phyloP scores from a whole-genome alignment of 2,329 filamentous ascomycete species.

The Ilyonectria robusta region DNA sequence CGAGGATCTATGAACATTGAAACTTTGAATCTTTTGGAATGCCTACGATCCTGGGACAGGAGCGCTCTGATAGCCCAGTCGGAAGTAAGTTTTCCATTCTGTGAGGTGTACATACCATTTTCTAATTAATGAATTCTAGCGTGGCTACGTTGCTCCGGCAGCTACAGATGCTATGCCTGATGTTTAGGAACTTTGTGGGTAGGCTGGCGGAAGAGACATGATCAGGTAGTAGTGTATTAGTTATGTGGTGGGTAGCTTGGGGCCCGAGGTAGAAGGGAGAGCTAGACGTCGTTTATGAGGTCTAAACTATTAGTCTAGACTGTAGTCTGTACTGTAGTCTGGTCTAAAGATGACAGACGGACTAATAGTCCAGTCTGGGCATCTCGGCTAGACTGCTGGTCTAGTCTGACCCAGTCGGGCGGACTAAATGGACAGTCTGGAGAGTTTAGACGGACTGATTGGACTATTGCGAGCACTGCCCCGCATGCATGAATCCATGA shows the following conservation, averaged over 20 bases:
- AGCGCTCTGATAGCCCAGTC: too few species aligned
- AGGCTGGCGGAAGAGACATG: not conserved
- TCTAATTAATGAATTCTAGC: constrained; percentile 4
- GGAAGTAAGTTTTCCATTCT: not conserved
- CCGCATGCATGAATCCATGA: too few species aligned
- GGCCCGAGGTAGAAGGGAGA: not conserved
- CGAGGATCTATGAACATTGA: too few species aligned
- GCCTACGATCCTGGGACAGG: too few species aligned
- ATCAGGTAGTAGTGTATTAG: constrained; percentile 3
- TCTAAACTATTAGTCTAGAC: not conserved
- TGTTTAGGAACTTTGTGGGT: constrained; percentile 7
- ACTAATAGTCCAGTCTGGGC: constrained; percentile 1
- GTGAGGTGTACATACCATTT: not conserved
- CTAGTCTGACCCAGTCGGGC: not conserved
- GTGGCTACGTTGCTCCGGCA: not conserved
- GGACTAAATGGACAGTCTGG: not conserved
- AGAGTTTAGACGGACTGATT: constrained; percentile 1
- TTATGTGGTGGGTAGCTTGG: constrained; percentile 1
- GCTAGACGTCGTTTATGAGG: not conserved
- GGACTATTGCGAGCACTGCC: not conserved
- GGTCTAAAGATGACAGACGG: not conserved
- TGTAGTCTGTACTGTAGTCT: not conserved
- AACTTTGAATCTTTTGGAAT: too few species aligned
- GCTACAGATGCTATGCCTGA: constrained; percentile 5
- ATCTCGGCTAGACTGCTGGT: constrained; percentile 3